Evolutionary conservation across 192 early-diverging fungal species (phyloP), one percentile per base, ranked within the genome.

Genomic region (Umbelopsis sp.): DNA sequence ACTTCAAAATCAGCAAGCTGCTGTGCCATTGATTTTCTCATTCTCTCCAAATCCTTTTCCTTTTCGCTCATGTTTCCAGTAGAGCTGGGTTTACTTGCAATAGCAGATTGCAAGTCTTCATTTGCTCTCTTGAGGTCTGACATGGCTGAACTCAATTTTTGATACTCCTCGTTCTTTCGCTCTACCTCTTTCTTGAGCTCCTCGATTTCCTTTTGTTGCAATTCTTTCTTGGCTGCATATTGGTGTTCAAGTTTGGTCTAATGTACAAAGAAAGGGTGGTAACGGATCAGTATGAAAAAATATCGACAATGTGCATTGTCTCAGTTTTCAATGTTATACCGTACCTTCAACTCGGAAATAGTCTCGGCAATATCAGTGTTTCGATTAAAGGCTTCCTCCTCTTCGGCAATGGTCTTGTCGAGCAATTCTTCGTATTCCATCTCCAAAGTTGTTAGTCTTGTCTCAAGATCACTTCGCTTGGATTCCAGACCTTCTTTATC

Each of bases 1-100:
- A 91, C 90, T 72, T 99, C 98, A 83, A 97, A 98, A 66, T 99
- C 97, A 29, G 90, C 82, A 56, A 98, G 87, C 53, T 81, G 75
- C 29, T 81, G 68, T 25, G 79, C 75, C 79, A 81, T 81, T 14
- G 72, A 76, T 65, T 81, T 81, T 3, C 91, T 82, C 78, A 96
- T 91, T 50, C 89, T 81, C 65, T 94, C 93, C 71, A 94, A 78
- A 59, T 94, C 92, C 51, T 88, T 88, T 79, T 92, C 92, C 65
- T 86, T 86, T 65, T 90, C 88, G 36, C 59, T 56, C 56, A 62
- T 62, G 11, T 22, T 34, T 22, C 56, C 56, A 34, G 56, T 62
- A 16, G 56, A 62, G 17, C 26, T 32, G 17, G 56, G 56, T 31
- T 62, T 62, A 14, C 56, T 62, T 44, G 70, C 49, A 24, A 71